phyloP scores from a whole-genome alignment of 352 stramenopile genomes.

The Pythium aristosporum region DNA sequence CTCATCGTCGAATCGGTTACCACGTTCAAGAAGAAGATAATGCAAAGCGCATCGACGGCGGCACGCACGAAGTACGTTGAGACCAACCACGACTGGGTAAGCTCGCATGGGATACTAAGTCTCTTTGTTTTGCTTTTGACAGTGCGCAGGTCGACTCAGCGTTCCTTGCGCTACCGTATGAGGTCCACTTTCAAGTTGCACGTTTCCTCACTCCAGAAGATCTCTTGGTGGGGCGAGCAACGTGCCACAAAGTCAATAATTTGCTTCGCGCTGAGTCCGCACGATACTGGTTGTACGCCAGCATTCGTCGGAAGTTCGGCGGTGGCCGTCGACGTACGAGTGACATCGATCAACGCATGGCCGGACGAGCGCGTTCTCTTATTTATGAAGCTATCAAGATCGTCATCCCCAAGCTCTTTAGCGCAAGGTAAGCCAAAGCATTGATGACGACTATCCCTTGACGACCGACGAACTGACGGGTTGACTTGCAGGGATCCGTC shows the following conservation, averaged over 20 bases:
- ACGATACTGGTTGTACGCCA: conserved; percentile 83
- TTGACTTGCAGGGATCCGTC: conserved; percentile 47
- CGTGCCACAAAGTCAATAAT: conserved; percentile 80
- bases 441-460: background rate
- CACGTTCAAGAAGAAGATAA: conserved; percentile 57
- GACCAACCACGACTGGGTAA: background rate
- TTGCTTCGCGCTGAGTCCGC: conserved; percentile 82
- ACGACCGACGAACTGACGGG: background rate
- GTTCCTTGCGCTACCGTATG: conserved; percentile 75
- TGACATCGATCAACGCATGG: conserved; percentile 35
- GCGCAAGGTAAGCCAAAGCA: conserved; percentile 39
- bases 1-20: conserved; percentile 65
- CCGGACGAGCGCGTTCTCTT: conserved; percentile 47
- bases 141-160: conserved; percentile 62
- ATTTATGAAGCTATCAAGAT: conserved; percentile 80
- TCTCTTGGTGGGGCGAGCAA: conserved; percentile 64
- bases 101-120: background rate
- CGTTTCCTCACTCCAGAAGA: conserved; percentile 77
- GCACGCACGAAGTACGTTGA: conserved; percentile 24
- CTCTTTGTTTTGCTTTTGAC: background rate
- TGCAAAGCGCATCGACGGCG: conserved; percentile 30
- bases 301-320: conserved; percentile 66
- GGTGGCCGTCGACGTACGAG: conserved; percentile 26
- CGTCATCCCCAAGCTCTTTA: conserved; percentile 75
- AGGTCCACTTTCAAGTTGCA: conserved; percentile 79